phyloP scores from a whole-genome alignment of 1,139 yeast genomes.

The Chernovozyma sophiae-reginae region DNA sequence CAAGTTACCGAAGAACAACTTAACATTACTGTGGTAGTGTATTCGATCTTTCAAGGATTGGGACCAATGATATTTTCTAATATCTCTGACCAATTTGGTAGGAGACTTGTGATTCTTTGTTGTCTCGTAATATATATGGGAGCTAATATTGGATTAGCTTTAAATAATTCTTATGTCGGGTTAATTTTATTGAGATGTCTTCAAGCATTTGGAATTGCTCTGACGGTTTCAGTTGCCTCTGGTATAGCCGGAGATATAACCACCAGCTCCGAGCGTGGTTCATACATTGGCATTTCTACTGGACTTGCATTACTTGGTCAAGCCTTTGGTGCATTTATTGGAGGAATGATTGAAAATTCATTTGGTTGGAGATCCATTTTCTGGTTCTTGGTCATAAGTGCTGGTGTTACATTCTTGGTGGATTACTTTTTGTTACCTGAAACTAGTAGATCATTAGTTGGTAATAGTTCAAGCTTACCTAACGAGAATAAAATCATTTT shows the following conservation, averaged over 20 bases:
- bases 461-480: constrained; percentile 59
- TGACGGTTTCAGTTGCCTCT: constrained; percentile 61
- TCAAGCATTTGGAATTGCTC: constrained; percentile 69
- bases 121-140: neutral
- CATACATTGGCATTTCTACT: constrained; percentile 54
- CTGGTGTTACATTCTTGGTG: constrained; percentile 47
- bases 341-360: constrained; percentile 56
- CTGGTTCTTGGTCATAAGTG: constrained; percentile 64
- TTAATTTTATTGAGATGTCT: constrained; percentile 56
- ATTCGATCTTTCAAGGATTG: neutral
- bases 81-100: too few relatives aligned
- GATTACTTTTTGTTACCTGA: constrained; percentile 65
- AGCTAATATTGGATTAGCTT: neutral
- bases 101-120: neutral
- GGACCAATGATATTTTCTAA: too few relatives aligned
- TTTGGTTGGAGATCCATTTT: constrained; percentile 76
- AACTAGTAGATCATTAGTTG: constrained; percentile 64
- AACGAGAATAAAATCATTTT: constrained; percentile 14
- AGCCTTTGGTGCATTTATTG: constrained; percentile 73
- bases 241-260: constrained; percentile 72
- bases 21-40: constrained; percentile 24
- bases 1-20: constrained; percentile 47
- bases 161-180: constrained; percentile 36
- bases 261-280: constrained; percentile 58
- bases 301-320: constrained; percentile 70